Percentiles rank a stretch among this genome's conserved stretches.
phyloP scores from a whole-genome alignment of 441 rosid genomes.

The Erysimum cheiri region DNA sequence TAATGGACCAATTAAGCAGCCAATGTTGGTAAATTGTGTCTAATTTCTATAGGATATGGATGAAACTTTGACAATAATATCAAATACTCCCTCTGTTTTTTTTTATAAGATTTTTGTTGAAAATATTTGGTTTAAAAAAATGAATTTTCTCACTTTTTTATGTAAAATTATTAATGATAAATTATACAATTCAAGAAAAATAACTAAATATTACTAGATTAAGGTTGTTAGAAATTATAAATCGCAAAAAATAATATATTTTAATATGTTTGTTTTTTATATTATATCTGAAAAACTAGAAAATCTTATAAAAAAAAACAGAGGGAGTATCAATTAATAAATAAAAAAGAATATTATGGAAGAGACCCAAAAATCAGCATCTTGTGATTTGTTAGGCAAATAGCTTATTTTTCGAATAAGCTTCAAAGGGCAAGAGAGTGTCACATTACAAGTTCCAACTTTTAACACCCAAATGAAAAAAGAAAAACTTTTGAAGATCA shows the following conservation, averaged over 20 bases:
- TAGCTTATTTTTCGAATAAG: slow-evolving; percentile 26
- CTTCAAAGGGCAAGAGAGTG: slow-evolving; percentile 34
- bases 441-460: slow-evolving; percentile 35
- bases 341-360: slow-evolving; percentile 31
- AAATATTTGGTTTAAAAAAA: no score
- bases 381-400: slow-evolving; percentile 39
- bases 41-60: slow-evolving; percentile 28
- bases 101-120: no score
- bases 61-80: slow-evolving; percentile 16
- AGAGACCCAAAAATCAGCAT: slow-evolving; percentile 40
- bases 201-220: no score
- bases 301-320: no score
- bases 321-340: not conserved
- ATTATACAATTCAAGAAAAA: no score
- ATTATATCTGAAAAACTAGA: no score
- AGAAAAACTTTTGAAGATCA: slow-evolving; percentile 29
- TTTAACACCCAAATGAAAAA: slow-evolving; percentile 12
- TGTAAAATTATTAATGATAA: no score
- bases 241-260: no score
- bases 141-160: no score
- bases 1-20: slow-evolving; percentile 28
- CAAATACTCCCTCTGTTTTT: no score
- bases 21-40: slow-evolving; percentile 30
- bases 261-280: no score
- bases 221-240: no score